Percentiles rank a stretch among this genome's conserved stretches.
Conservation (phyloP, 108 stramenopile species). For the Skeletonema costatum region DNA sequence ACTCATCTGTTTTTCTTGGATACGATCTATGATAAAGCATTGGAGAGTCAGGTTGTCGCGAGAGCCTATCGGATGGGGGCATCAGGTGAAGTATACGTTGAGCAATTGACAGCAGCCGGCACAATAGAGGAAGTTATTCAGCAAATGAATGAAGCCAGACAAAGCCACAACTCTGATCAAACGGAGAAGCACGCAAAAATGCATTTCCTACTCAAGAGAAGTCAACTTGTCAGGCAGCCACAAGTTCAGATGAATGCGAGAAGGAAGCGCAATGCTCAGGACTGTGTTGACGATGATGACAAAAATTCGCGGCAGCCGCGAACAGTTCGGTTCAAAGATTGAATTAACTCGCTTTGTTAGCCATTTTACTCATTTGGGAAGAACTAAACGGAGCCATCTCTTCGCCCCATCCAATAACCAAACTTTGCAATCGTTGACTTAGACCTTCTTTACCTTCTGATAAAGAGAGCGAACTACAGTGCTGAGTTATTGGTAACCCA, state of each 20-base stretch:
- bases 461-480: neutral
- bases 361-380: slow-evolving; percentile 1
- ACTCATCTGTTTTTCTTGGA: slow-evolving; percentile 92
- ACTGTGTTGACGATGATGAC: neutral
- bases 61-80: slow-evolving; percentile 96
- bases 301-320: neutral
- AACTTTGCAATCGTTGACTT: neutral
- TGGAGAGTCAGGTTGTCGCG: slow-evolving; percentile 87
- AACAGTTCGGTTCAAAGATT: slow-evolving; percentile 1
- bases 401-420: neutral
- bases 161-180: neutral
- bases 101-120: slow-evolving; percentile 81
- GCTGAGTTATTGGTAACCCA: neutral
- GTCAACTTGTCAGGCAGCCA: slow-evolving; percentile 3
- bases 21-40: slow-evolving; percentile 68
- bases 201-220: slow-evolving; percentile 32
- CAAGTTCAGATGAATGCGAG: neutral
- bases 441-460: neutral
- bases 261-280: neutral
- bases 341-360: neutral
- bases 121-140: slow-evolving; percentile 87
- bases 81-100: slow-evolving; percentile 78
- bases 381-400: neutral
- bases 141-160: slow-evolving; percentile 29
- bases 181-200: slow-evolving; percentile 28